Evolutionary conservation across 106 monocot genomes (phyloP), one percentile per base, ranked within the genome.

Genomic region (Allium sativum): DNA sequence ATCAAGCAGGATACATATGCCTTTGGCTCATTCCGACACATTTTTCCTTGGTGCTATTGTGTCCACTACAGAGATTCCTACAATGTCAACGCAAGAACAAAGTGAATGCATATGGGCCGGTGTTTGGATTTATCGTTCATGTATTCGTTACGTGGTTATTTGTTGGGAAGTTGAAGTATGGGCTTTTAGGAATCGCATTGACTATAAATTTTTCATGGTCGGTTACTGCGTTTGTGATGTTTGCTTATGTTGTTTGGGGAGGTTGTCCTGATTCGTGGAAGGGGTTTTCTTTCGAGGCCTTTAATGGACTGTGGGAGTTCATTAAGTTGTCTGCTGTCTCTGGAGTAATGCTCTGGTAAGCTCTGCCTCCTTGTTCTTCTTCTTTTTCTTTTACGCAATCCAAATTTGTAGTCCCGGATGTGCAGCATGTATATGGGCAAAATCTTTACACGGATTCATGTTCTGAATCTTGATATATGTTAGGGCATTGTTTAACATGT

Each of bases 341-440:
- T 9, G 77, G 67, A 3, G 53, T 72, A 18, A 77, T 77, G 77
- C 55, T 77, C 15, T 77, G 77, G 77, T 77, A 66, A 44, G 8
- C 12, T 47, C 47, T 47, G 9, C 47, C 12, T 12, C 12, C 47
- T 47, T 12, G 47, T 12, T 47, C 47, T 8, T 47, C 12, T 8
- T 47, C 47, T 47, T 12, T 47, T 12, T 47, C 47, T 47, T 3
- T 40, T n/a, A 43, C 6, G 7, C 42, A n/a, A n/a, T n/a, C n/a
- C n/a, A n/a, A n/a, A n/a, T n/a, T n/a, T n/a, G n/a, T n/a, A n/a
- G n/a, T n/a, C n/a, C n/a, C n/a, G n/a, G n/a, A n/a, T n/a, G n/a
- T n/a, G n/a, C n/a, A n/a, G n/a, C n/a, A n/a, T n/a, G n/a, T n/a
- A n/a, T n/a, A n/a, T n/a, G n/a, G n/a, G n/a, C n/a, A n/a, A n/a